Evolutionary conservation across 2,329 filamentous ascomycete genomes (phyloP).

Genomic region (Scorias spongiosa): DNA sequence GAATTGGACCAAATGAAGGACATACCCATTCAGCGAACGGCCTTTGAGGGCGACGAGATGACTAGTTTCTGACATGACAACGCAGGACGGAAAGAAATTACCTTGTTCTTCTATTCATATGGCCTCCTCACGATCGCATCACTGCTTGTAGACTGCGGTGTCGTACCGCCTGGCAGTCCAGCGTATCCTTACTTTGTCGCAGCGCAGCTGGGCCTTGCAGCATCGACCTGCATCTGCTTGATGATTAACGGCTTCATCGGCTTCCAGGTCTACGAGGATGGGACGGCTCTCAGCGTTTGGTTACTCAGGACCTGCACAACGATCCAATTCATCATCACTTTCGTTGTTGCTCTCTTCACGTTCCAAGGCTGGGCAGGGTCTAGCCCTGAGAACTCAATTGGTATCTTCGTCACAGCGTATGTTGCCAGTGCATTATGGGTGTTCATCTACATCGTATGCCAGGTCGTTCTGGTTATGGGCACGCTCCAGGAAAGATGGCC

Average conservation of each 20-base stretch:
- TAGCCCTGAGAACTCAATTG: slow-evolving; percentile 69
- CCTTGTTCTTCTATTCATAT: slow-evolving; percentile 94
- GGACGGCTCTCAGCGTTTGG: slow-evolving; percentile 87
- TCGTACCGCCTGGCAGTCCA: slow-evolving; percentile 65
- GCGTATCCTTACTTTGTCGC: slow-evolving; percentile 87
- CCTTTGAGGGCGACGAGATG: background rate
- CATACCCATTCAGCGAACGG: background rate
- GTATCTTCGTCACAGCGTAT: slow-evolving; percentile 83
- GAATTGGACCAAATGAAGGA: too few species aligned
- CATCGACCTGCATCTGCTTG: slow-evolving; percentile 73
- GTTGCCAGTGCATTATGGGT: slow-evolving; percentile 78
- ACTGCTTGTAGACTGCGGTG: slow-evolving; percentile 80
- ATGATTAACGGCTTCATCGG: slow-evolving; percentile 97
- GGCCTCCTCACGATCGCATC: slow-evolving; percentile 80
- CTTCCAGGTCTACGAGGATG: slow-evolving; percentile 96
- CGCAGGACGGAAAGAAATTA: slow-evolving; percentile 52
- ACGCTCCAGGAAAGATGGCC: slow-evolving; percentile 95
- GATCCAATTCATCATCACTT: slow-evolving; percentile 71
- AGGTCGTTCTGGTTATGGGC: slow-evolving; percentile 73
- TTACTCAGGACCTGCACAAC: slow-evolving; percentile 65
- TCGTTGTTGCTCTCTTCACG: slow-evolving; percentile 75
- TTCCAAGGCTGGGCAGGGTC: slow-evolving; percentile 87
- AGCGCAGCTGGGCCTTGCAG: slow-evolving; percentile 69
- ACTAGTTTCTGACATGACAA: slow-evolving; percentile 1
- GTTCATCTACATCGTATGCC: slow-evolving; percentile 71